Evolutionary conservation across 1,139 yeast genomes (phyloP).

Genomic region (Debaryomyces fabryi): DNA sequence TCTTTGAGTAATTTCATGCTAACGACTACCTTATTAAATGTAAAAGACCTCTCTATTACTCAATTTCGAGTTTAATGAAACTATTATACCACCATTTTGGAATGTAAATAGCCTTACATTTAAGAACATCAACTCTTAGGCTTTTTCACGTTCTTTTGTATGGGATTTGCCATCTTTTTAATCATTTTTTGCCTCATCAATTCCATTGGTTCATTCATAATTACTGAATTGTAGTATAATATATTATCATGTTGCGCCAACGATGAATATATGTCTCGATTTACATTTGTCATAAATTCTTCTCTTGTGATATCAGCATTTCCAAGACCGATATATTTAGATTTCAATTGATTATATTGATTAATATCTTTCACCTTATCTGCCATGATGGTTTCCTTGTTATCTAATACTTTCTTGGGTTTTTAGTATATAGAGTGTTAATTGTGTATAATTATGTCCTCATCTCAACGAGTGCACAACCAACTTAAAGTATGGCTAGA

Average conservation of each 20-base stretch:
- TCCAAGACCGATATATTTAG: constrained; percentile 72
- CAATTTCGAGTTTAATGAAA: no score
- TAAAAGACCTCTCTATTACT: no score
- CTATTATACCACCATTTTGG: no score
- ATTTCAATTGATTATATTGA: constrained; percentile 60
- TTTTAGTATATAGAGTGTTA: no score
- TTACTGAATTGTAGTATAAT: constrained; percentile 68
- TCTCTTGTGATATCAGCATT: constrained; percentile 63
- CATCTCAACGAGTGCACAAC: not conserved
- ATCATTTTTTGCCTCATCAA: constrained; percentile 54
- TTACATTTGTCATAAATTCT: constrained; percentile 53
- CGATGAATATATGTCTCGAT: constrained; percentile 74
- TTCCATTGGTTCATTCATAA: constrained; percentile 55
- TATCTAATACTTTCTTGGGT: not conserved
- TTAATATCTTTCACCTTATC: constrained; percentile 71
- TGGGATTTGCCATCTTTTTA: constrained; percentile 60
- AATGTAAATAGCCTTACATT: not conserved
- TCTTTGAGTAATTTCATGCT: not conserved
- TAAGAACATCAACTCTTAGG: not conserved
- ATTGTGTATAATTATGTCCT: not conserved
- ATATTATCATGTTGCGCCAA: constrained; percentile 70
- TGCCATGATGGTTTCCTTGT: constrained; percentile 42
- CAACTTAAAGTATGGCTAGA: not conserved
- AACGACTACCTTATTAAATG: not conserved
- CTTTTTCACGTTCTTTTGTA: constrained; percentile 7